Evolutionary conservation across 2,329 filamentous ascomycete genomes (phyloP).

Genomic region (Magnaporthiopsis rhizophila): DNA sequence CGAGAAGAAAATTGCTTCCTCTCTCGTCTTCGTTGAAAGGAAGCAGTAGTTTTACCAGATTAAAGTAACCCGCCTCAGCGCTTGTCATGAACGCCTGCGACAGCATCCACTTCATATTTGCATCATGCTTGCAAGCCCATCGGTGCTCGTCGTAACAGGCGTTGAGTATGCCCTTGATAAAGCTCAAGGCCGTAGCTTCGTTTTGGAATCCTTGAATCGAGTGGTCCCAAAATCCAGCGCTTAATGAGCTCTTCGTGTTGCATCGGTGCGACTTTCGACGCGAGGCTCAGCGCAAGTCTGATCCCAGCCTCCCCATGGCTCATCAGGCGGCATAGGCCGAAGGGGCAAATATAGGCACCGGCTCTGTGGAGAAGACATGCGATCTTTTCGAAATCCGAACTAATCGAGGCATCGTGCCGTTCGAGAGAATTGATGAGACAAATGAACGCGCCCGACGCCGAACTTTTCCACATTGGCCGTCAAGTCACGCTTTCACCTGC

Average conservation of each 20-base stretch:
- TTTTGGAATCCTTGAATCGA: neutral
- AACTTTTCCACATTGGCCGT: too few species aligned
- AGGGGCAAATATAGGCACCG: neutral
- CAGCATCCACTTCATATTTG: neutral
- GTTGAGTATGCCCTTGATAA: neutral
- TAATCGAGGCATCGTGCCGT: too few species aligned
- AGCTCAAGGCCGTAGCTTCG: neutral
- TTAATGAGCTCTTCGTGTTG: neutral
- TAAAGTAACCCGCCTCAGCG: neutral
- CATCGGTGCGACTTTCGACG: neutral
- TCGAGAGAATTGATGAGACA: too few species aligned
- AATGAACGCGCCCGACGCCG: too few species aligned
- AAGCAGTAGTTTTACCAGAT: neutral
- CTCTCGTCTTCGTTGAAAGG: too few species aligned
- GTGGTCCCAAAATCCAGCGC: neutral
- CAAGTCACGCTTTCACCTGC: too few species aligned
- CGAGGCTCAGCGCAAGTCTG: neutral
- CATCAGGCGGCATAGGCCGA: neutral
- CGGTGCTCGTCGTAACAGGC: neutral
- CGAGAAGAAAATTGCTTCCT: too few species aligned
- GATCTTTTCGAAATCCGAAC: too few species aligned
- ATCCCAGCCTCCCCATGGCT: accelerated
- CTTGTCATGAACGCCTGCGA: neutral
- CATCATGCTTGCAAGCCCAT: neutral
- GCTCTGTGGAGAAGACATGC: neutral